These are phyloP conservation scores for Penicillium mononematosum DNA, from an alignment of 495 filamentous ascomycete genomes.

Conservation along the genomic window DNA sequence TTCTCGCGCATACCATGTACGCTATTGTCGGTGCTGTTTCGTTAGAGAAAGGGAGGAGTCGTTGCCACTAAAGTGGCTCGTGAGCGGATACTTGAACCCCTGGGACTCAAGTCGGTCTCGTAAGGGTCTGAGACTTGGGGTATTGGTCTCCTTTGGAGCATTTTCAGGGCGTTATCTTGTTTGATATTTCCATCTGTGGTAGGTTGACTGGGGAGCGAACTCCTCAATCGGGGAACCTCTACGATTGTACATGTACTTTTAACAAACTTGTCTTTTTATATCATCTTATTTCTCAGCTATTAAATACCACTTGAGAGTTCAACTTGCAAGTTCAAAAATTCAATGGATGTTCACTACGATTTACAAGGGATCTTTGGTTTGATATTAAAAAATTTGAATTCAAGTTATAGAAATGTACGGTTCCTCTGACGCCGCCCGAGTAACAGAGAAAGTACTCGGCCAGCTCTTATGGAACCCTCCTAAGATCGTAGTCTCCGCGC, in stretches of 20 bases:
- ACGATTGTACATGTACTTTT: constrained; percentile 36
- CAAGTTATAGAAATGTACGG: constrained; percentile 55
- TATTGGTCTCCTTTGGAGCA: constrained; percentile 37
- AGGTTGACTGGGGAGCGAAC: constrained; percentile 10
- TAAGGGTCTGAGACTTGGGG: constrained; percentile 22
- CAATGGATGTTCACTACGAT: background rate
- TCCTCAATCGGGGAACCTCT: constrained; percentile 11
- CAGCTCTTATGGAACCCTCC: constrained; percentile 86
- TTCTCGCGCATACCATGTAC: constrained; percentile 74
- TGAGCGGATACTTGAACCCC: constrained; percentile 68
- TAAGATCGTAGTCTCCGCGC: constrained; percentile 69
- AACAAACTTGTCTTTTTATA: constrained; percentile 16
- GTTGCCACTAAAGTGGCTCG: constrained; percentile 70
- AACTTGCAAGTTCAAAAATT: too few relatives aligned
- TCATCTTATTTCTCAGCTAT: constrained; percentile 10
- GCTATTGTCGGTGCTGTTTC: constrained; percentile 86
- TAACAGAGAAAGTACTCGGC: constrained; percentile 71
- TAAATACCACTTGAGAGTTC: constrained; percentile 13
- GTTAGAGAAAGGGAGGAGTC: constrained; percentile 77
- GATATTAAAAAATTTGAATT: background rate
- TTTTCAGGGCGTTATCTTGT: constrained; percentile 42
- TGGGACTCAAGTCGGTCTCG: constrained; percentile 42
- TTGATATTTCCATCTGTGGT: constrained; percentile 24
- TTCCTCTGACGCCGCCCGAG: constrained; percentile 90
- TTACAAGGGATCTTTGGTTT: background rate